Percentiles rank a stretch among this genome's conserved stretches.
These are phyloP conservation scores for Fusarium hainanense DNA, from an alignment of 2,329 filamentous ascomycete species.

Conservation along the genomic window DNA sequence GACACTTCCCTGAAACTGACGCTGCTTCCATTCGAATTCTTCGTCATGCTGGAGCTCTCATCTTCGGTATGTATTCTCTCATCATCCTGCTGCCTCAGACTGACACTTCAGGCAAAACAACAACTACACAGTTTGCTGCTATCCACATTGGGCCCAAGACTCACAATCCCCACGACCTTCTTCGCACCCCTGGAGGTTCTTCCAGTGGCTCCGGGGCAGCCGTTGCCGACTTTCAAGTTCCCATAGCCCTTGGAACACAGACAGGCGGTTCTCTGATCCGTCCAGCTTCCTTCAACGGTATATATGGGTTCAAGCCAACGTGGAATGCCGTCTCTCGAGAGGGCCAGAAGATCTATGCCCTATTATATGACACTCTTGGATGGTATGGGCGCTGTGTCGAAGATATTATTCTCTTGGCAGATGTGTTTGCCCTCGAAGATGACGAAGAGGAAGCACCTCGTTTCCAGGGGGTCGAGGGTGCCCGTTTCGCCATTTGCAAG, in stretches of 20 bases:
- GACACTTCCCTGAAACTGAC: slow-evolving; percentile 59
- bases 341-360: slow-evolving; percentile 68
- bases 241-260: slow-evolving; percentile 72
- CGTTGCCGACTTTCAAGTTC: slow-evolving; percentile 72
- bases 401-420: slow-evolving; percentile 68
- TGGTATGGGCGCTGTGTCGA: slow-evolving; percentile 68
- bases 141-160: slow-evolving; percentile 65
- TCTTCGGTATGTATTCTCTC: slow-evolving; percentile 54
- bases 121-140: slow-evolving; percentile 73
- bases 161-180: slow-evolving; percentile 72
- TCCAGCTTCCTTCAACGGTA: slow-evolving; percentile 73
- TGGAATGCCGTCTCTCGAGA: slow-evolving; percentile 73
- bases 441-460: slow-evolving; percentile 52
- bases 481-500: slow-evolving; percentile 66
- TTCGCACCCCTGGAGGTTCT: slow-evolving; percentile 74
- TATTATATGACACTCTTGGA: slow-evolving; percentile 72
- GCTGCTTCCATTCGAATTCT: slow-evolving; percentile 64
- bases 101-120: slow-evolving; percentile 46
- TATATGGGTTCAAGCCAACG: slow-evolving; percentile 75
- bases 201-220: slow-evolving; percentile 75
- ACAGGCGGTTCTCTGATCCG: slow-evolving; percentile 74
- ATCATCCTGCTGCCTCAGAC: background rate
- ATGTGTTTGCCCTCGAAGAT: slow-evolving; percentile 66
- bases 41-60: slow-evolving; percentile 65
- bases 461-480: slow-evolving; percentile 56